phyloP scores from a whole-genome alignment of 345 rosid species.

The Eucalyptus cloeziana region DNA sequence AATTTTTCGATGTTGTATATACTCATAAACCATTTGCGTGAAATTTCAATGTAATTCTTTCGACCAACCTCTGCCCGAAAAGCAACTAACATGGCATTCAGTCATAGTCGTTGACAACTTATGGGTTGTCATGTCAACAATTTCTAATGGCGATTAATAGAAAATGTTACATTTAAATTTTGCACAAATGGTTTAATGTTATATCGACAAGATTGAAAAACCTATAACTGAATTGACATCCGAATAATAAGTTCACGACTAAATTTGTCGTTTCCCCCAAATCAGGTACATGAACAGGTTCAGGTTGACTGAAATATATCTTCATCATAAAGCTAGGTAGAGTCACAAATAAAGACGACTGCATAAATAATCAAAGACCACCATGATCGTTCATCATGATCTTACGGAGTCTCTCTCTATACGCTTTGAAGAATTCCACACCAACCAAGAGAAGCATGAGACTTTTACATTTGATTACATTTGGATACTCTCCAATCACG shows the following conservation, averaged over 20 bases:
- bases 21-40: background rate
- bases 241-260: fast-evolving
- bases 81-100: background rate
- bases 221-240: too few relatives aligned
- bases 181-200: fast-evolving
- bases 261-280: background rate
- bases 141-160: background rate
- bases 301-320: fast-evolving
- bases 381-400: background rate
- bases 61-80: fast-evolving
- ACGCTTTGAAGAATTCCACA: background rate
- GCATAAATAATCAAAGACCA: background rate
- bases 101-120: background rate
- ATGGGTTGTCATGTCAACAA: fast-evolving
- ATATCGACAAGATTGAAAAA: background rate
- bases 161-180: background rate
- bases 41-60: background rate
- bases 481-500: background rate
- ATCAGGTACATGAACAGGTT: background rate
- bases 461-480: background rate
- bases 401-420: background rate
- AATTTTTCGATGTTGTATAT: background rate
- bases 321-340: background rate
- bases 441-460: background rate
- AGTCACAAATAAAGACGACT: background rate